Evolutionary conservation across 495 filamentous ascomycete genomes (phyloP).

Genomic region (Penicillium riverlandense): DNA sequence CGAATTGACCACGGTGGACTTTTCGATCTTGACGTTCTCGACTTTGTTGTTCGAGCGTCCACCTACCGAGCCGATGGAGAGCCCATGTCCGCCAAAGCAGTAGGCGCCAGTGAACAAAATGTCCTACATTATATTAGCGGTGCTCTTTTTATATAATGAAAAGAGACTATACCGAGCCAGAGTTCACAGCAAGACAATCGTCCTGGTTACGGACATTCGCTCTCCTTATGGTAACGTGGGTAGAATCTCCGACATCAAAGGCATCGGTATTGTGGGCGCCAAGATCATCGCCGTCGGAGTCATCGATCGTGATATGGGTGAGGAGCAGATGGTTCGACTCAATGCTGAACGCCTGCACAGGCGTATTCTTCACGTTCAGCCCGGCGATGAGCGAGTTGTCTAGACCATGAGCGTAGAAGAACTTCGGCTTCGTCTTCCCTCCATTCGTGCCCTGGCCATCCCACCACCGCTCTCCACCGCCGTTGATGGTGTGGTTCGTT

Average conservation of each 20-base stretch:
- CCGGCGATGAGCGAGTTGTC: slow-evolving; percentile 34
- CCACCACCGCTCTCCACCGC: slow-evolving; percentile 44
- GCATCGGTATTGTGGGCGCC: slow-evolving; percentile 60
- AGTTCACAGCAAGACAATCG: slow-evolving; percentile 59
- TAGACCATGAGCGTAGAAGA: slow-evolving; percentile 46
- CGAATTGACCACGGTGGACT: slow-evolving; percentile 46
- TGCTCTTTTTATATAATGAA: background rate
- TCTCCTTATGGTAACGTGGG: slow-evolving; percentile 45
- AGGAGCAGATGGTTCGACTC: slow-evolving; percentile 45
- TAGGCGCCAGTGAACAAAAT: slow-evolving; percentile 48
- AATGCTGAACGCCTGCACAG: slow-evolving; percentile 56
- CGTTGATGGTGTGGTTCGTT: slow-evolving; percentile 33
- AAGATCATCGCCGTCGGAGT: slow-evolving; percentile 45
- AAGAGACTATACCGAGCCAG: slow-evolving; percentile 20
- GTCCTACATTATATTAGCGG: slow-evolving; percentile 17
- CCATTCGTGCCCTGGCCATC: slow-evolving; percentile 46
- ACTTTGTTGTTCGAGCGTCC: slow-evolving; percentile 56
- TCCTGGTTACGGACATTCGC: slow-evolving; percentile 55
- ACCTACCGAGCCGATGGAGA: slow-evolving; percentile 64
- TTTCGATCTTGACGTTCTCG: slow-evolving; percentile 44
- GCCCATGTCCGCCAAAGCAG: slow-evolving; percentile 58
- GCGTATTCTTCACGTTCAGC: slow-evolving; percentile 49
- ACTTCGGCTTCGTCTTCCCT: slow-evolving; percentile 52
- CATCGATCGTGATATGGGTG: slow-evolving; percentile 49
- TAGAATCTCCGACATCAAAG: slow-evolving; percentile 51